These are phyloP conservation scores for Cryptosporidium sp. DNA, from an alignment of 169 alveolate species.

Conservation along the genomic window DNA sequence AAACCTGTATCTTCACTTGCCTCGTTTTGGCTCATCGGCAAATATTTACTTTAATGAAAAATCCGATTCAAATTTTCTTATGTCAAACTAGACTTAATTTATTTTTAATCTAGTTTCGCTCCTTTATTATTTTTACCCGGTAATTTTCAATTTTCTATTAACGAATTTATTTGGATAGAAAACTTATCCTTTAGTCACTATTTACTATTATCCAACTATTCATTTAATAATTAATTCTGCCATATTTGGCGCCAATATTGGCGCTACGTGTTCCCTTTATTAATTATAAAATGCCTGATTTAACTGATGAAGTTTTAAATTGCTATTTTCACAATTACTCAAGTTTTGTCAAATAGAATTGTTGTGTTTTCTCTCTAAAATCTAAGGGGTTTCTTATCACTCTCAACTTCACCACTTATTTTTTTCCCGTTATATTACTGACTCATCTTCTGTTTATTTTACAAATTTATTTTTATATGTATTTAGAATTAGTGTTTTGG, in stretches of 20 bases:
- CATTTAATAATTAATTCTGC: background rate
- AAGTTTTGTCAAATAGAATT: too few species aligned
- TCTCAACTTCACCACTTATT: background rate
- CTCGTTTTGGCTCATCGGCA: conserved; percentile 77
- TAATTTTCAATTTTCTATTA: background rate
- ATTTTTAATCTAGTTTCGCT: background rate
- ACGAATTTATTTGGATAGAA: too few species aligned
- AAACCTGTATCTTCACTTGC: conserved; percentile 78
- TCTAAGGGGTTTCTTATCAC: background rate
- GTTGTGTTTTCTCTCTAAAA: background rate
- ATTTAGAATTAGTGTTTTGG: background rate
- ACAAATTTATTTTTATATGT: too few species aligned
- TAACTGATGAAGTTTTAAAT: background rate
- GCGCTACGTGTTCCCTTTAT: background rate
- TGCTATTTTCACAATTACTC: background rate
- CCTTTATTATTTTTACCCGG: conserved; percentile 1
- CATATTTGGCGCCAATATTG: background rate
- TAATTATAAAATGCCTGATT: background rate
- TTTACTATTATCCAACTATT: background rate
- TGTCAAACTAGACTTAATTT: conserved; percentile 18
- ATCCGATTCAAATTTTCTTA: background rate
- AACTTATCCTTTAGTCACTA: background rate
- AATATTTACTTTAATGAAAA: background rate
- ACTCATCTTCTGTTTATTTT: too few species aligned
- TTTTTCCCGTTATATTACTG: background rate